Percentiles rank a stretch among this genome's conserved stretches.
phyloP scores from a whole-genome alignment of 2,329 filamentous ascomycete genomes.

The Phialophora macrospora region DNA sequence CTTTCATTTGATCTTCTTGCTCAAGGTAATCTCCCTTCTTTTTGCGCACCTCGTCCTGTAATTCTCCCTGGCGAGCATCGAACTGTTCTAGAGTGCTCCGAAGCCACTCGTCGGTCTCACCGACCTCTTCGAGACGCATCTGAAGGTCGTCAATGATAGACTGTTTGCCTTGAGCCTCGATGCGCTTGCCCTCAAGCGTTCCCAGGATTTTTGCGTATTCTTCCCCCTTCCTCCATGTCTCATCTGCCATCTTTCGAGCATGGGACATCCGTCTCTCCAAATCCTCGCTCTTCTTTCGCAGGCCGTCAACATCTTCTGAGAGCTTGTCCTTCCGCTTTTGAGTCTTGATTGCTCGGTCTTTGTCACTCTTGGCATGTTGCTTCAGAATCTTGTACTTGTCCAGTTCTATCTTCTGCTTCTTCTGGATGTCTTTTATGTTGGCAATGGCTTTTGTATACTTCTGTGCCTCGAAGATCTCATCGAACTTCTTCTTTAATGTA shows the following conservation, averaged over 20 bases:
- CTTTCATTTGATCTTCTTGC: slow-evolving; percentile 58
- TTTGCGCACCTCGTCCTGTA: slow-evolving; percentile 66
- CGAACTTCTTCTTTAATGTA: slow-evolving; percentile 88
- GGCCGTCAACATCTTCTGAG: slow-evolving; percentile 63
- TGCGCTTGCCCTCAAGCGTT: slow-evolving; percentile 74
- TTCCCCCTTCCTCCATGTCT: slow-evolving; percentile 74
- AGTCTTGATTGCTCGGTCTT: slow-evolving; percentile 77
- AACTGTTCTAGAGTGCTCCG: slow-evolving; percentile 75
- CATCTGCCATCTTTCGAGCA: slow-evolving; percentile 58
- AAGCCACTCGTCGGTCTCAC: slow-evolving; percentile 77
- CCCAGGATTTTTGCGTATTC: slow-evolving; percentile 76
- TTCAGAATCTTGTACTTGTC: slow-evolving; percentile 74
- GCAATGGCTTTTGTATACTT: slow-evolving; percentile 98
- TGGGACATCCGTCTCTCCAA: slow-evolving; percentile 55
- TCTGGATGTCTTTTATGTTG: slow-evolving; percentile 84
- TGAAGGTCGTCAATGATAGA: slow-evolving; percentile 72
- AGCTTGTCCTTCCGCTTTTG: slow-evolving; percentile 69
- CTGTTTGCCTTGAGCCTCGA: slow-evolving; percentile 72
- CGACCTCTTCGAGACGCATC: slow-evolving; percentile 73
- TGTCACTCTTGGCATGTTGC: slow-evolving; percentile 77
- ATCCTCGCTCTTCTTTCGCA: slow-evolving; percentile 66
- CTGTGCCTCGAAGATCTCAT: slow-evolving; percentile 95
- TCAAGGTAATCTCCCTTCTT: slow-evolving; percentile 69
- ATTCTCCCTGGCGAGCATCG: slow-evolving; percentile 71
- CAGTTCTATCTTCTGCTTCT: slow-evolving; percentile 79